These are phyloP conservation scores for Ophiognomonia clavigignenti-juglandacearum DNA, from an alignment of 2,329 filamentous ascomycete species.

Conservation along the genomic window DNA sequence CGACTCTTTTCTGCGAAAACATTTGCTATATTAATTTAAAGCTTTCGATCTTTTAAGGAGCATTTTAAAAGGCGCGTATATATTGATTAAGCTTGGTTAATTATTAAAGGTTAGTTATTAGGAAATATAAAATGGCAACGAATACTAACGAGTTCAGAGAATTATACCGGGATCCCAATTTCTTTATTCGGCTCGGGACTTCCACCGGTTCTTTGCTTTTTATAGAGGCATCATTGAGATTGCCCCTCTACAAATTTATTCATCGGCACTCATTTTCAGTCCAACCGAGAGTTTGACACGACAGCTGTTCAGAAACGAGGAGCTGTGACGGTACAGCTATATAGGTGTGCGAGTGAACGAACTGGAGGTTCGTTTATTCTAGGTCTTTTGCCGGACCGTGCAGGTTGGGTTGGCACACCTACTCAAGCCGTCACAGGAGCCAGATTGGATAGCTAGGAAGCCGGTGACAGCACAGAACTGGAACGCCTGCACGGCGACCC, in stretches of 20 bases:
- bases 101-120: not conserved
- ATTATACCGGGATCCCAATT: not conserved
- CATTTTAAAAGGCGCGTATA: not conserved
- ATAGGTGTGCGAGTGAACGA: too few relatives aligned
- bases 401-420: too few relatives aligned
- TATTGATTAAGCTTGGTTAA: not conserved
- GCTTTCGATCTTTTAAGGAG: not conserved
- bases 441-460: slow-evolving; percentile 15
- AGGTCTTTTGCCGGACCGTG: too few relatives aligned
- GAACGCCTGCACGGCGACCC: slow-evolving; percentile 16
- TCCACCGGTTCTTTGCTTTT: not conserved
- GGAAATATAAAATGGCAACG: not conserved
- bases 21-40: not conserved
- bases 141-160: not conserved
- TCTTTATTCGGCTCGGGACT: not conserved
- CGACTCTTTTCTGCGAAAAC: not conserved
- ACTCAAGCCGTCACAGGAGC: too few relatives aligned
- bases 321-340: too few relatives aligned
- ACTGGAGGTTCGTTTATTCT: too few relatives aligned
- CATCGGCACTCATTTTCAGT: slow-evolving; percentile 27
- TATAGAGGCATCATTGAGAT: slow-evolving; percentile 9
- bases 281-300: slow-evolving; percentile 18
- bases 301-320: slow-evolving; percentile 15
- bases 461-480: slow-evolving; percentile 4
- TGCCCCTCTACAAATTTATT: slow-evolving; percentile 27